Evolutionary conservation across 768 basidiomycete species (phyloP).

Genomic region (Trametes punicea): DNA sequence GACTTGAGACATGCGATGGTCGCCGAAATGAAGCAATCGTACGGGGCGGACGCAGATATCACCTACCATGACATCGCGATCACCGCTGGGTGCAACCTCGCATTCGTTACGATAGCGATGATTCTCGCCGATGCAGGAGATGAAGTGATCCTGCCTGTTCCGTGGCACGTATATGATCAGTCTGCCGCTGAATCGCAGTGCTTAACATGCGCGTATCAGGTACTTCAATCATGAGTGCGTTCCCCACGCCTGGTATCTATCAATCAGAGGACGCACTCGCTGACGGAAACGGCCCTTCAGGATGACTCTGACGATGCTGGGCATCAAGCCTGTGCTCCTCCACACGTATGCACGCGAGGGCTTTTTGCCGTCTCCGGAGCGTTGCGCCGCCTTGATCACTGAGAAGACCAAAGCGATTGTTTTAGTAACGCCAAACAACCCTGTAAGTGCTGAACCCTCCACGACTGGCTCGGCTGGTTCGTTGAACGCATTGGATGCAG

Average conservation of each 20-base stretch:
- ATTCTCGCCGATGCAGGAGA: slow-evolving; percentile 65
- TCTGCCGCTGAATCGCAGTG: not conserved
- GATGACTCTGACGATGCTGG: slow-evolving; percentile 66
- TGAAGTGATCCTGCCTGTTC: slow-evolving; percentile 69
- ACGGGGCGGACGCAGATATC: slow-evolving; percentile 50
- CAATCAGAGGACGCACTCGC: not conserved
- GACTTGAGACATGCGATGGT: slow-evolving; percentile 49
- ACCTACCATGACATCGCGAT: slow-evolving; percentile 56
- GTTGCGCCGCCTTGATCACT: slow-evolving; percentile 52
- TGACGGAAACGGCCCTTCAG: slow-evolving; percentile 29
- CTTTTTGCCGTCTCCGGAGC: slow-evolving; percentile 57
- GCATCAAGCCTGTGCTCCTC: slow-evolving; percentile 55
- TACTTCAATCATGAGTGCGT: slow-evolving; percentile 66
- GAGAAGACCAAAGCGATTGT: slow-evolving; percentile 63
- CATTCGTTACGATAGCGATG: slow-evolving; percentile 62
- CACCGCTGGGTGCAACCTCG: slow-evolving; percentile 72
- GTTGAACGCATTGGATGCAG: slow-evolving; percentile 28
- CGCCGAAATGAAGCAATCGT: slow-evolving; percentile 58
- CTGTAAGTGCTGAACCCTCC: slow-evolving; percentile 34
- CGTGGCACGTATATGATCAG: slow-evolving; percentile 45
- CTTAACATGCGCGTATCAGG: slow-evolving; percentile 31
- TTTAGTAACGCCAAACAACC: slow-evolving; percentile 77
- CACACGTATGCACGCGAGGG: slow-evolving; percentile 45
- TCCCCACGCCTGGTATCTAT: not conserved
- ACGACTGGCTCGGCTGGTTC: not conserved